Base-by-base conservation (phyloP, 805 yeast species). In the Saccharomycodes ludwigii region DNA sequence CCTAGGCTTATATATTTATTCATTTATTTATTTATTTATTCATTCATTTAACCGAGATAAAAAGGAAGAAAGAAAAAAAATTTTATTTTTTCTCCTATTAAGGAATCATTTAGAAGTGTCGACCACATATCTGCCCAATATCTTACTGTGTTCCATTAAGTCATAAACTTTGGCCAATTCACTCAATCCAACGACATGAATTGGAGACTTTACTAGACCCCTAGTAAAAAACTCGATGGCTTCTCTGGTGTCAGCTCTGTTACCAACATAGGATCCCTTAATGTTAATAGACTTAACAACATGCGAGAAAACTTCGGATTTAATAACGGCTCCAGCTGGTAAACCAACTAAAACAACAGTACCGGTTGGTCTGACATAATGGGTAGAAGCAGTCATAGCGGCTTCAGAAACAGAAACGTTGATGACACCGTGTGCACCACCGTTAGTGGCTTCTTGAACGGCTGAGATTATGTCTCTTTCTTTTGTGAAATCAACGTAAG, bases 181-280 rank as follows among this genome's bases (percentile, higher is more conserved):
- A 30, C 68, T 61, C 43, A 71, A 57, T 6, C 76, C 76, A 32
- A 70, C 71, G 40, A 71, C 46, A 57, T 69, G 66, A 48, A 71
- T 71, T 39, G 76, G 81, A 33, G 79, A 68, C 40, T 65, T 58
- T 47, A 76, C 73, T 45, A 71, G 59, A 34, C 84, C 84, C 56
- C 82, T 66, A 37, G 66, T 39, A 52, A 73, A 76, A 66, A 76
- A 76, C 46, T 76, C 82, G 36, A 76, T 51, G 29, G 84, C 84
- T 58, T 76, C 85, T 51, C 66, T 56, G 10, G 93, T 70, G 56
- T 83, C 94, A 34, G 78, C 79, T 59, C 93, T 75, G 70, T 79
- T 81, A 40, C 94, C 94, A 35, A 83, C 94, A 48, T 79, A 80
- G 18, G 93, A 80, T 38, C 91, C 93, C 52, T 65, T 69, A 53